These are phyloP conservation scores for Usnea hakonensis DNA, from an alignment of 495 filamentous ascomycete species.

Conservation along the genomic window DNA sequence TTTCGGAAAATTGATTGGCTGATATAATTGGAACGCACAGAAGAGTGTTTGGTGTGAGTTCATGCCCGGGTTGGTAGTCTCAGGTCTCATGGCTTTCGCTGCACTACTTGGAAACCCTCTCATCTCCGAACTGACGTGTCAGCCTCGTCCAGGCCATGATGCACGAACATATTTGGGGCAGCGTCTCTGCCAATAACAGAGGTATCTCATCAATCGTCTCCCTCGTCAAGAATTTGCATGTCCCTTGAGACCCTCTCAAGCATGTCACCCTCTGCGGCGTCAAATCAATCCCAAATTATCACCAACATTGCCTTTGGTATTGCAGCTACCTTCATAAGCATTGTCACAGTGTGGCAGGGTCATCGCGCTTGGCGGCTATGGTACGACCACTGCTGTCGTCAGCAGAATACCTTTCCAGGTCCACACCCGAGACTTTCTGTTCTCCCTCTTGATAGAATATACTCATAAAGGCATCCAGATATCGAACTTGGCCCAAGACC, in stretches of 20 bases:
- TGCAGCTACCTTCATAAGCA: conserved; percentile 7
- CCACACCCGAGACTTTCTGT: background rate
- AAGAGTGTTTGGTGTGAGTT: background rate
- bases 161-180: background rate
- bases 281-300: conserved; percentile 2
- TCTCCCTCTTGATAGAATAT: background rate
- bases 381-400: background rate
- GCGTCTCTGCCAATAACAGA: background rate
- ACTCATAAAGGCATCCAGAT: background rate
- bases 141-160: background rate
- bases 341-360: conserved; percentile 14
- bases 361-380: conserved; percentile 8
- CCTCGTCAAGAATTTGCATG: background rate
- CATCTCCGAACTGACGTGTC: background rate
- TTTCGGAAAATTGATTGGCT: background rate
- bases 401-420: background rate
- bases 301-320: conserved; percentile 12
- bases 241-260: background rate
- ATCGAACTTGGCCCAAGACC: conserved; percentile 7
- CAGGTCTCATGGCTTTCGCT: background rate
- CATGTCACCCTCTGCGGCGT: background rate
- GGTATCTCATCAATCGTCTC: background rate
- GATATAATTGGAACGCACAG: background rate
- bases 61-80: background rate
- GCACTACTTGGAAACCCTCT: background rate